phyloP scores from a whole-genome alignment of 2,329 filamentous ascomycete genomes.

The Aspergillus piperis region DNA sequence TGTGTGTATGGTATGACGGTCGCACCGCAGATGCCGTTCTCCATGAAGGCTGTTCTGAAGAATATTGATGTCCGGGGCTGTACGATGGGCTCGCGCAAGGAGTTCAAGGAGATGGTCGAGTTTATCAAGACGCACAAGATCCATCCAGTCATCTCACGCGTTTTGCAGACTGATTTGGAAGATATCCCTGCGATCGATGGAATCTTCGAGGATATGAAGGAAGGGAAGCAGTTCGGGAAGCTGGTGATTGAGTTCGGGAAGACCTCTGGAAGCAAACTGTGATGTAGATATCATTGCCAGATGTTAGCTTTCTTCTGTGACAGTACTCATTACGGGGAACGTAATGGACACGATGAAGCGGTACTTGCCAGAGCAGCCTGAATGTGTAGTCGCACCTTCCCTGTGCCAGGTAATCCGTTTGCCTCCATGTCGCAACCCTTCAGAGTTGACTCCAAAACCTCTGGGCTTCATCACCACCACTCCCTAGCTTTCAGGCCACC shows the following conservation, averaged over 20 bases:
- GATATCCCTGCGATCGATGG: constrained; percentile 76
- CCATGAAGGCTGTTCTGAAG: constrained; percentile 79
- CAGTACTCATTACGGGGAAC: not conserved
- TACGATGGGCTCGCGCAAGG: constrained; percentile 87
- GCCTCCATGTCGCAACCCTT: not conserved
- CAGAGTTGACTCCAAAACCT: not conserved
- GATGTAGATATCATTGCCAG: constrained; percentile 8
- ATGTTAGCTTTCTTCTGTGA: not conserved
- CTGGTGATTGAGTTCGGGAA: constrained; percentile 72
- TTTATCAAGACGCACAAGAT: constrained; percentile 77
- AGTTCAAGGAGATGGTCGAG: constrained; percentile 86
- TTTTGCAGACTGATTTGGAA: constrained; percentile 67
- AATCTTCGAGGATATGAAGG: constrained; percentile 85
- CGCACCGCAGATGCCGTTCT: constrained; percentile 79
- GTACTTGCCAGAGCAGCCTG: not conserved
- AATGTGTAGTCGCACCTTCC: not conserved
- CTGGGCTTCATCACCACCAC: constrained; percentile 8
- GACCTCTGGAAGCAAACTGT: constrained; percentile 42
- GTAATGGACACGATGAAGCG: too few relatives aligned
- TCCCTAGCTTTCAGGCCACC: constrained; percentile 11
- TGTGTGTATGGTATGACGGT: constrained; percentile 90
- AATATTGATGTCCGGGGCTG: constrained; percentile 84
- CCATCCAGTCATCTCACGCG: constrained; percentile 73
- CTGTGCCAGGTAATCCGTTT: not conserved
- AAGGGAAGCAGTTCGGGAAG: constrained; percentile 87